Base-by-base conservation (phyloP, 2,329 filamentous ascomycete species). In the Penicillium sp. region DNA sequence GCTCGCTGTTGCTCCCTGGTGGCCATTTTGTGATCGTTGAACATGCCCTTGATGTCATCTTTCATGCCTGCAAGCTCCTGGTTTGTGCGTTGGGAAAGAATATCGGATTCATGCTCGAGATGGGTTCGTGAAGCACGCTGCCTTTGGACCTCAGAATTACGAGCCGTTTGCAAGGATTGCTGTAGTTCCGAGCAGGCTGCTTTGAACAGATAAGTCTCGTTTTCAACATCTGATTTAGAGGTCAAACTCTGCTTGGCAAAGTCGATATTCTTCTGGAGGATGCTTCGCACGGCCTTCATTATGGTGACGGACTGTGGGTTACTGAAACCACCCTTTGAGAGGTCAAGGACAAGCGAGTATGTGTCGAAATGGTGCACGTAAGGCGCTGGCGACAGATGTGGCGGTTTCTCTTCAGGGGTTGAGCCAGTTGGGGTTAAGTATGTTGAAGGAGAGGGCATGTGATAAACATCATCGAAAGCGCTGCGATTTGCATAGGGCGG, bases 311-410 rank as follows among this genome's bases (percentile, higher is more conserved):
- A 80, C 64, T 95, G 90, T 0, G 73, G 74, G 30, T 77, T 71
- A 1, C 76, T 79, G 65, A 88, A 95, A 0, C 83, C 84, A 9
- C 80, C 80, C 0, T 67, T 68, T 12, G 80, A 75, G 11, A 98
- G 78, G 53, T 86, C 79, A 56, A 84, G 83, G 11, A 96, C 92
- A 4, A 96, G 76, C 10, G 80, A 82, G 65, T 92, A 98, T 15
- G 83, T 95, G 66, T 98, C 90, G 65, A 98, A 98, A 67, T 96
- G 88, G 67, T 98, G 92, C 22, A 95, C 80, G 59, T 95, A 93
- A 1, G 82, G 84, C 6, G 85, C 78, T 0, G 85, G 58, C 84
- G 76, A 53, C 45, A 66, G 44, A 59, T 88, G 80, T 3, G 82
- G 82, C 14, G 77, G 75, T 49, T 75, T 74, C 16, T 69, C 55